Evolutionary conservation across 2,329 filamentous ascomycete species (phyloP), one percentile per base, ranked within the genome.

Genomic region (Cladosporium sp.): DNA sequence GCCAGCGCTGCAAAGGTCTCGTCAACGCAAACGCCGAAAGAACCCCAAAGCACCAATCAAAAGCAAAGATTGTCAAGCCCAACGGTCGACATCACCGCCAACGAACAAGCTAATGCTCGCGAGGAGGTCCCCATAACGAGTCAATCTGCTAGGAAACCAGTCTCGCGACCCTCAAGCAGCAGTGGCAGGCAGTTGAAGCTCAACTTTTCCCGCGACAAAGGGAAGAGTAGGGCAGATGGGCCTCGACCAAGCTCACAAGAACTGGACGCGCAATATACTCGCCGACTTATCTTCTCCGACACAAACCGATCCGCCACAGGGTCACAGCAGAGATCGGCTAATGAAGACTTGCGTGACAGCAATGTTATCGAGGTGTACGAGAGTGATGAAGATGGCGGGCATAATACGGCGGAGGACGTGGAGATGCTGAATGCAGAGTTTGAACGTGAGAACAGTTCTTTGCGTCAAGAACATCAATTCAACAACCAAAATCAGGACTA

Each of bases 331-430:
- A 37, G 32, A 35, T n/a, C 24, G 17, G 12, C 20, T 20, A 24
- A 4, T 15, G 20, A n/a, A 9, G 15, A 34, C 20, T 22, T n/a
- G 15, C 20, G 19, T 15, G 24, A 54, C n/a, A 22, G 28, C 22
- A 37, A 54, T 39, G 19, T 32, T 17, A 20, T 35, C 25, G n/a
- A 37, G 32, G 19, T 22, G 4, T 19, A 17, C 12, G 36, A 20
- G 4, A 17, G 42, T 8, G 25, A 35, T 19, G 28, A 35, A 12
- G 36, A 44, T 22, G 37, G 20, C 35, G n/a, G 34, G 12, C 45
- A 51, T 8, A 57, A 45, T 20, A 36, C 55, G 10, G 45, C 47
- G 17, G 55, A 57, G 19, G 55, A 57, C 28, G 13, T 57, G 2
- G 36, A 42, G 8, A 51, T 57, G 55, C 25, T 57, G 36, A 47